Conservation (phyloP, 352 stramenopile species). For the Globisporangium iwayamae region DNA sequence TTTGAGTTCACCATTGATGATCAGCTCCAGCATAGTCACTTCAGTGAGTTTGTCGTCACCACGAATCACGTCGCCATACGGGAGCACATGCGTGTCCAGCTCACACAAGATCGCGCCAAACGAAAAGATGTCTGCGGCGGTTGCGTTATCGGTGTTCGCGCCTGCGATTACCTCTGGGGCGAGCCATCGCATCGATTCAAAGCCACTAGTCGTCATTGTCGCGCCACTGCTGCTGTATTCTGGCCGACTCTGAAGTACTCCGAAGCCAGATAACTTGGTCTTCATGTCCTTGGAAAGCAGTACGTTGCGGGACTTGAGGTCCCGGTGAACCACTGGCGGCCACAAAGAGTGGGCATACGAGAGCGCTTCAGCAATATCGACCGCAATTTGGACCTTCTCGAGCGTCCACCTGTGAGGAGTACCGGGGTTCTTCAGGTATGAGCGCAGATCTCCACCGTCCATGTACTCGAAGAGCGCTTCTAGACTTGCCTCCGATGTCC, state of each 20-base stretch:
- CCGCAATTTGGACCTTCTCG: background rate
- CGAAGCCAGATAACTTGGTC: background rate
- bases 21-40: constrained; percentile 32
- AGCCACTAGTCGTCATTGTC: background rate
- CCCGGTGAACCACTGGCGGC: constrained; percentile 26
- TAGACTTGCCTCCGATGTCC: background rate
- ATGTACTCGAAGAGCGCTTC: background rate
- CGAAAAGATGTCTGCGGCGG: constrained; percentile 15
- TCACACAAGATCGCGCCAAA: constrained; percentile 40
- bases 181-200: background rate
- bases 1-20: constrained; percentile 26
- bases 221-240: background rate
- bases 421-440: background rate
- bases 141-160: background rate
- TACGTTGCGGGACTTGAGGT: constrained; percentile 57
- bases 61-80: constrained; percentile 26
- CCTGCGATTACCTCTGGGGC: background rate
- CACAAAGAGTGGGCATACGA: background rate
- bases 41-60: constrained; percentile 21
- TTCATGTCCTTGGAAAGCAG: constrained; percentile 21
- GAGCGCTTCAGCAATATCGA: background rate
- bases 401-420: background rate
- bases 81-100: constrained; percentile 35
- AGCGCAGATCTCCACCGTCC: background rate
- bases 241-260: background rate